Base-by-base conservation (phyloP, 441 rosid genomes). In the Pelargonium myrrhifolium region DNA sequence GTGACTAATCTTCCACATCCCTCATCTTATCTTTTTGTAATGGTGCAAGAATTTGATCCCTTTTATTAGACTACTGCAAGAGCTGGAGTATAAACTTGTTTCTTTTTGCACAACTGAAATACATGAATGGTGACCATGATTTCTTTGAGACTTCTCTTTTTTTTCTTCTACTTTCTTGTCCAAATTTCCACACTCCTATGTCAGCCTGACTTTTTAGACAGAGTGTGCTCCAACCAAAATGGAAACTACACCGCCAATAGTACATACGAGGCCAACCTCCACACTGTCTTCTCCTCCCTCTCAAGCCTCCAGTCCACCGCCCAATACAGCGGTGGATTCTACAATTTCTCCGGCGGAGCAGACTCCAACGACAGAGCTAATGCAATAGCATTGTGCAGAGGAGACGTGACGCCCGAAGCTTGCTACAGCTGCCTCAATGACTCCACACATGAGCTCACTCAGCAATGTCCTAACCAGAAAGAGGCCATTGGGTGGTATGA, bases 401-500 rank as follows among this genome's bases (percentile, higher is more conserved):
- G 82, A 60, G 89, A 85, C 68, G 65, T 79, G 43, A 63, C 7
- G 24, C 64, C 72, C 18, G 77, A 61, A 37, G 78, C 4, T 62
- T 85, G 92, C 70, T 68, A 60, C 18, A 55, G 49, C 8, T 87
- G 88, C 66, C 63, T 85, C 0, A 72, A 28, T 4, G 24, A 42
- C 45, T 81, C 81, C 4, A 70, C 73, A 51, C 31, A 35, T 14
- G 62, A 59, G 12, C 61, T 87, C 21, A 64, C 28, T 1, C 3
- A 59, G 22, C 18, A 0, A 0, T 87, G 88, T 68, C 80, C 83
- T 0, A 18, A 7, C 18, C 7, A 68, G 5, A 82, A 77, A 51
- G 76, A 82, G 58, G 81, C 85, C 9, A 3, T 76, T 4, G 21
- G 75, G 0, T 79, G 76, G 77, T 78, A 72, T 64, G 79, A 84